A percentile compares a stretch with the other conserved stretches of the same genome.
Evolutionary conservation across 2,329 filamentous ascomycete genomes (phyloP).

Genomic region (Purpureocillium lavendulum): DNA sequence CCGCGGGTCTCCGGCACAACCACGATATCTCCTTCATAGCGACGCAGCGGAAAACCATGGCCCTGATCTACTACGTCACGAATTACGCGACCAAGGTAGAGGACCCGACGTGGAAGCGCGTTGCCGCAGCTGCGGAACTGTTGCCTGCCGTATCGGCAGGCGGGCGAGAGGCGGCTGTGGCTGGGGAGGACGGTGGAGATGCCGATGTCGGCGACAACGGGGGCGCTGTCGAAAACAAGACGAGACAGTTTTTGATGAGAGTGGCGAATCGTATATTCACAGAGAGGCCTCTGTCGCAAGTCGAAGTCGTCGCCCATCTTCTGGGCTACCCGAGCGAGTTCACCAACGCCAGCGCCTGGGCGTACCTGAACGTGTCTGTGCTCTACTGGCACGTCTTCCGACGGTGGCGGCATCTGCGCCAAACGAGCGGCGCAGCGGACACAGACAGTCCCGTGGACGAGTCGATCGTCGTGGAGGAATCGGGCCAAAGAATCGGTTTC

Average conservation of each 20-base stretch:
- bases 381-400: slow-evolving; percentile 6
- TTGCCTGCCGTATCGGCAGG: too few relatives aligned
- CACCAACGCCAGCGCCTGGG: slow-evolving; percentile 1
- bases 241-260: slow-evolving; percentile 4
- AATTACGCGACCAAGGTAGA: slow-evolving; percentile 6
- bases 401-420: slow-evolving; percentile 3
- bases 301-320: slow-evolving; percentile 5
- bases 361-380: slow-evolving; percentile 1
- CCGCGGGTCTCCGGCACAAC: neutral
- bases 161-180: too few relatives aligned
- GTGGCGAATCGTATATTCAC: slow-evolving; percentile 7
- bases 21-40: neutral
- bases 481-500: slow-evolving; percentile 2
- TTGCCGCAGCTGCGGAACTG: neutral
- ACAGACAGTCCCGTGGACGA: neutral
- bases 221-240: neutral
- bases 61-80: slow-evolving; percentile 1
- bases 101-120: slow-evolving; percentile 4
- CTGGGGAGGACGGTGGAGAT: too few relatives aligned
- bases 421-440: neutral
- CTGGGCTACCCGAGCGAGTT: slow-evolving; percentile 6
- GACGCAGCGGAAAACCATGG: slow-evolving; percentile 1
- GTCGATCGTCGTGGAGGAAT: too few relatives aligned
- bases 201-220: too few relatives aligned
- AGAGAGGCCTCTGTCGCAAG: slow-evolving; percentile 4